A percentile compares a stretch with the other conserved stretches of the same genome.
Evolutionary conservation across 176 grass and related monocot species (phyloP).

Genomic region (Eremochloa ophiuroides): DNA sequence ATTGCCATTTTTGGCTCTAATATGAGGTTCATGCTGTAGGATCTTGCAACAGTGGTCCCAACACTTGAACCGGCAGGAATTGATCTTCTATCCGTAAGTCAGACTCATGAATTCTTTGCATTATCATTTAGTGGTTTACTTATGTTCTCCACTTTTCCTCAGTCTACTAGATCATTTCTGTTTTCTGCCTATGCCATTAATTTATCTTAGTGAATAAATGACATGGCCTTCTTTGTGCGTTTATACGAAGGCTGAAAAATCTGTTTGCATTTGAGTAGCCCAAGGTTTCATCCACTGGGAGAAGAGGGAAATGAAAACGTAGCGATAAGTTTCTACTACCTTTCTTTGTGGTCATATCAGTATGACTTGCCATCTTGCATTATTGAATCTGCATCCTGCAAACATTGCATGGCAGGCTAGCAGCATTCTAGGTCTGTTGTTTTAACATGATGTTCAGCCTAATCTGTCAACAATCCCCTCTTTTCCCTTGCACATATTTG

Average conservation of each 20-base stretch:
- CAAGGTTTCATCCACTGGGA: neutral
- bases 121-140: neutral
- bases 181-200: neutral
- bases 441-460: neutral
- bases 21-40: slow-evolving; percentile 42
- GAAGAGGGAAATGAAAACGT: neutral
- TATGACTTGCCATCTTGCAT: too few species aligned
- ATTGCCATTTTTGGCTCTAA: slow-evolving; percentile 16
- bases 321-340: neutral
- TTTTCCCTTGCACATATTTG: neutral
- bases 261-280: neutral
- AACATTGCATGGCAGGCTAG: neutral
- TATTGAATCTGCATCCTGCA: neutral
- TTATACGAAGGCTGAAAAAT: neutral
- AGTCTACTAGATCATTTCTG: neutral
- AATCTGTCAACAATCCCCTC: neutral
- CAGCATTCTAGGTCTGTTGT: neutral
- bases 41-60: slow-evolving; percentile 54
- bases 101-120: neutral
- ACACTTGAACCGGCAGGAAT: slow-evolving; percentile 59
- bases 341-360: neutral
- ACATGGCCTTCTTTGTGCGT: neutral
- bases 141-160: neutral
- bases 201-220: neutral
- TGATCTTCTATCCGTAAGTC: slow-evolving; percentile 84